Evolutionary conservation across 2,329 filamentous ascomycete species (phyloP).

Genomic region (Teratosphaeria viscida): DNA sequence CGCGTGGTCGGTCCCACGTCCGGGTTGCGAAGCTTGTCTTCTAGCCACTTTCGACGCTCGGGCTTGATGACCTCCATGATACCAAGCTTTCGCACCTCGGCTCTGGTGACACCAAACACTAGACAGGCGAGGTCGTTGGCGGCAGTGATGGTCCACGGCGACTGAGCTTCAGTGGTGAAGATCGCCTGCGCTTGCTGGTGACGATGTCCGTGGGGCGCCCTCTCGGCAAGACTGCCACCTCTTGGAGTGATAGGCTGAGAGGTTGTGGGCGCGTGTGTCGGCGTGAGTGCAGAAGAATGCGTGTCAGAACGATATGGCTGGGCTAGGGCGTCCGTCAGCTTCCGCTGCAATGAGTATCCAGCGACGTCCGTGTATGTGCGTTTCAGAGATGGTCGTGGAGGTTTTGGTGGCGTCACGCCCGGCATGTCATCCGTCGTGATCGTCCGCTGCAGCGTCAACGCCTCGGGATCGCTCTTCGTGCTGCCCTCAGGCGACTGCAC

Average conservation of each 20-base stretch:
- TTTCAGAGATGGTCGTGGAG: conserved; percentile 45
- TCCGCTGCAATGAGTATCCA: conserved; percentile 65
- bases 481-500: neutral
- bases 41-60: conserved; percentile 80
- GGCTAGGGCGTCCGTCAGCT: conserved; percentile 73
- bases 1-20: conserved; percentile 29
- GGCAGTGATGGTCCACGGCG: conserved; percentile 91
- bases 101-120: conserved; percentile 97
- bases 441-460: conserved; percentile 37
- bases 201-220: conserved; percentile 65
- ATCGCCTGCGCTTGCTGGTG: conserved; percentile 94
- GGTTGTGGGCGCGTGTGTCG: neutral
- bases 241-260: conserved; percentile 21
- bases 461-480: conserved; percentile 29
- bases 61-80: conserved; percentile 91
- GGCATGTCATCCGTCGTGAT: conserved; percentile 6
- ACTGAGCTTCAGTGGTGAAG: conserved; percentile 84
- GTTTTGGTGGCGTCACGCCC: conserved; percentile 19
- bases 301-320: conserved; percentile 59
- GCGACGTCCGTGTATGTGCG: conserved; percentile 80
- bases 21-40: conserved; percentile 65
- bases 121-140: conserved; percentile 94
- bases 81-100: conserved; percentile 86
- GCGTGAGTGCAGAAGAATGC: conserved; percentile 13
- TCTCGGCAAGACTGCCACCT: conserved; percentile 24